These are phyloP conservation scores for Naegleria lovaniensis DNA, from an alignment of 208 protist species.

Conservation along the genomic window DNA sequence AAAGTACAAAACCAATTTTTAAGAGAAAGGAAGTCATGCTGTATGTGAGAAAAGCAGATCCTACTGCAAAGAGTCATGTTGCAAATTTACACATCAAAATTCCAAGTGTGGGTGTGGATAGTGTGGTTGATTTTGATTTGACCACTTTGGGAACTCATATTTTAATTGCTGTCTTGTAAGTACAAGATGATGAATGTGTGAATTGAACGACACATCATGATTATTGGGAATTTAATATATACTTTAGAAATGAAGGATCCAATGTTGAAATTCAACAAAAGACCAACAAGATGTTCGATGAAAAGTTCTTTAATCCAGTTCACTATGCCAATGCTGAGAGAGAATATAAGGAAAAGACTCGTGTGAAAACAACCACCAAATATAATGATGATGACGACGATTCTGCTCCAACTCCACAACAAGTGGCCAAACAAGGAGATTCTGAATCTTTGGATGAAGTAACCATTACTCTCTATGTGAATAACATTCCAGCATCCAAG, in stretches of 20 bases:
- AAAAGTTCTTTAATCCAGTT: background rate
- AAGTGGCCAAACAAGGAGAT: background rate
- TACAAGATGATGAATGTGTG: too few relatives aligned
- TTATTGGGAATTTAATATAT: too few relatives aligned
- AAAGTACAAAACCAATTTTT: background rate
- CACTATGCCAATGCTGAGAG: background rate
- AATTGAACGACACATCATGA: too few relatives aligned
- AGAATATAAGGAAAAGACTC: background rate
- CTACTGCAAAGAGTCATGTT: background rate
- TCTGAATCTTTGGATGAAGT: background rate
- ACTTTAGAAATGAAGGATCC: background rate
- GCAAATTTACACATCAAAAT: background rate
- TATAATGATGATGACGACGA: background rate
- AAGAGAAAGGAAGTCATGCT: background rate
- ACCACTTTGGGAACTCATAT: background rate
- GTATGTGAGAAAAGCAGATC: background rate
- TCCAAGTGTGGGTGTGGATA: background rate
- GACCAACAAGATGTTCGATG: background rate
- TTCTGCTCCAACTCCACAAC: background rate
- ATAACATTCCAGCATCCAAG: conserved; percentile 3
- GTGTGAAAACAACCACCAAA: background rate
- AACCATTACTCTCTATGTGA: background rate
- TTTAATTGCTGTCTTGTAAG: conserved; percentile 10
- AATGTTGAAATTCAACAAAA: background rate
- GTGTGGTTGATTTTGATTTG: background rate